These are phyloP conservation scores for Colletotrichum neosansevieriae DNA, from an alignment of 2,329 filamentous ascomycete species.

Conservation along the genomic window DNA sequence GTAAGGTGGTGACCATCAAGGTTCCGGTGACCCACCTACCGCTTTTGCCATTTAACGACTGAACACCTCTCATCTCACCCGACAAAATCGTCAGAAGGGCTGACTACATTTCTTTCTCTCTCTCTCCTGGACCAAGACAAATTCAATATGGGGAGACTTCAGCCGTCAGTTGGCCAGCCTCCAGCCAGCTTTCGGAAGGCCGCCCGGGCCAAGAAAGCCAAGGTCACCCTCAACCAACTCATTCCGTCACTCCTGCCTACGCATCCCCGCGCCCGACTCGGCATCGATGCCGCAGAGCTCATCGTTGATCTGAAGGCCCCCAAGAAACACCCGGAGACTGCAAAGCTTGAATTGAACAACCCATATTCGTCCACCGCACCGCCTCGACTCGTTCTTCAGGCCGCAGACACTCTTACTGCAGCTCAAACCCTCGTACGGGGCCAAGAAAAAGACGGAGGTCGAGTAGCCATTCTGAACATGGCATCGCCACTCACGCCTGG, in stretches of 20 bases:
- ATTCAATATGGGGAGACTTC: slow-evolving; percentile 30
- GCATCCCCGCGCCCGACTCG: slow-evolving; percentile 66
- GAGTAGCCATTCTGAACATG: slow-evolving; percentile 72
- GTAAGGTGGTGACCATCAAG: background rate
- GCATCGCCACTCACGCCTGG: slow-evolving; percentile 71
- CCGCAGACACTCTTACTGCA: slow-evolving; percentile 66
- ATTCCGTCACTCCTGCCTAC: slow-evolving; percentile 67
- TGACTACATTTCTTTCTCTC: too few relatives aligned
- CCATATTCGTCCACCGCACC: background rate
- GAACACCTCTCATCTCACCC: background rate
- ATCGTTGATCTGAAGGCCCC: slow-evolving; percentile 50
- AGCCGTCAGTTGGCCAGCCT: slow-evolving; percentile 36
- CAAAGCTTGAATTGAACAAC: background rate
- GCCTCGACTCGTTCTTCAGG: slow-evolving; percentile 58
- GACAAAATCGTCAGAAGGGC: background rate
- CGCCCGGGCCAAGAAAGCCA: slow-evolving; percentile 66
- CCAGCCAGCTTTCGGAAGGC: slow-evolving; percentile 38
- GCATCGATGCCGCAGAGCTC: slow-evolving; percentile 65
- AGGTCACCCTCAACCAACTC: slow-evolving; percentile 68
- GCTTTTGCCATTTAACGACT: background rate
- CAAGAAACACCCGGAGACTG: background rate
- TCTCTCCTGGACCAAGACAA: too few relatives aligned
- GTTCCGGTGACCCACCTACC: slow-evolving; percentile 6
- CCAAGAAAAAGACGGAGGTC: slow-evolving; percentile 29
- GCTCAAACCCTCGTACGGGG: slow-evolving; percentile 53